phyloP scores from a whole-genome alignment of 2,329 filamentous ascomycete genomes.

The Phoma sp. region DNA sequence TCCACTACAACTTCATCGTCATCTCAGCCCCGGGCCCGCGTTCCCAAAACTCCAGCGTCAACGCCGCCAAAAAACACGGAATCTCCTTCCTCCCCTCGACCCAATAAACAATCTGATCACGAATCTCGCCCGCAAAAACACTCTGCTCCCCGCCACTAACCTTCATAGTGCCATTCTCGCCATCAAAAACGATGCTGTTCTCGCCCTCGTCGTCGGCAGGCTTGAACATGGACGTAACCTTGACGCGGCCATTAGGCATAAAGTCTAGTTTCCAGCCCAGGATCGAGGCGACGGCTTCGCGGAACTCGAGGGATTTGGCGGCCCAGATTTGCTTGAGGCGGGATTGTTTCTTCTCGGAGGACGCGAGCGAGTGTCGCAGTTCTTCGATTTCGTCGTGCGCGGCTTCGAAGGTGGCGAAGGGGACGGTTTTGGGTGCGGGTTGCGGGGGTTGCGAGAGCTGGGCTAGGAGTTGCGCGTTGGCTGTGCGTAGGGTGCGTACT shows the following conservation, averaged over 20 bases:
- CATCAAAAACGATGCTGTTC: constrained; percentile 80
- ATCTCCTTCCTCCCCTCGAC: constrained; percentile 93
- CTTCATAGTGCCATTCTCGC: constrained; percentile 97
- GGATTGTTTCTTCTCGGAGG: constrained; percentile 78
- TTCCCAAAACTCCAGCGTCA: constrained; percentile 94
- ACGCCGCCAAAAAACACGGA: constrained; percentile 86
- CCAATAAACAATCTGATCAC: constrained; percentile 91
- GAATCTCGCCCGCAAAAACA: constrained; percentile 83
- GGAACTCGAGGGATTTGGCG: constrained; percentile 90
- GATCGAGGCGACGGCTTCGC: constrained; percentile 89
- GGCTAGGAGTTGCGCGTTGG: constrained; percentile 82
- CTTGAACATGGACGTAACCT: constrained; percentile 85
- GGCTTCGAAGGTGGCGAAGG: constrained; percentile 76
- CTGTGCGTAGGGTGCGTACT: constrained; percentile 75
- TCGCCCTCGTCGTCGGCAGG: constrained; percentile 67
- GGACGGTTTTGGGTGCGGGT: constrained; percentile 61
- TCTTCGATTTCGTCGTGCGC: constrained; percentile 77
- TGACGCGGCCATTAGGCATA: constrained; percentile 94
- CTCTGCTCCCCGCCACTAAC: constrained; percentile 88
- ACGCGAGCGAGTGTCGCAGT: constrained; percentile 56
- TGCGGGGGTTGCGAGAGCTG: constrained; percentile 63
- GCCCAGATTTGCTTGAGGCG: constrained; percentile 93
- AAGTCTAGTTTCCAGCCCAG: constrained; percentile 96
- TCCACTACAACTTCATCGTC: constrained; percentile 27
- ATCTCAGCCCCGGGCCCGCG: constrained; percentile 50